Evolutionary conservation across 345 rosid species (phyloP).

Genomic region (Brassica carinata): DNA sequence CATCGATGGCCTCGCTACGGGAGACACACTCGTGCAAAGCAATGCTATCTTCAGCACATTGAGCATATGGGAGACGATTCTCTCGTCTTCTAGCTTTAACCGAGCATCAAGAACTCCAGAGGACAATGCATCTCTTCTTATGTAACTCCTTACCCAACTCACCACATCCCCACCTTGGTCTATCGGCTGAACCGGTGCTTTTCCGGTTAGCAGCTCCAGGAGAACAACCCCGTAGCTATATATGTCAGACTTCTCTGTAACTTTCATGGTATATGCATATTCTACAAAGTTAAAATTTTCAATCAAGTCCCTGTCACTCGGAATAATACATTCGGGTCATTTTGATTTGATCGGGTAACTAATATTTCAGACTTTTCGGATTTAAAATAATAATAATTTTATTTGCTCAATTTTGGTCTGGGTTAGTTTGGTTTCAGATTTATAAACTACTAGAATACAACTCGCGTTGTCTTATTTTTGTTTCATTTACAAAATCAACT

Average conservation of each 20-base stretch:
- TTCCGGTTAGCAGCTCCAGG: slow-evolving; percentile 73
- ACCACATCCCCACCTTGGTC: slow-evolving; percentile 93
- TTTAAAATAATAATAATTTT: too few species aligned
- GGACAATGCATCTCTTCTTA: slow-evolving; percentile 55
- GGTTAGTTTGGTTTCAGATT: background rate
- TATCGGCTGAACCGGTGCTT: slow-evolving; percentile 81
- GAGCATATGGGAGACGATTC: slow-evolving; percentile 63
- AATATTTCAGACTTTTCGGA: background rate
- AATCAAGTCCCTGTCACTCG: background rate
- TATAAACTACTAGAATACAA: too few species aligned
- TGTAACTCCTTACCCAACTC: slow-evolving; percentile 69
- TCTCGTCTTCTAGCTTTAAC: slow-evolving; percentile 56
- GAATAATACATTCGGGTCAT: background rate
- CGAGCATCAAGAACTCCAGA: slow-evolving; percentile 64
- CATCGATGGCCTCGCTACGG: slow-evolving; percentile 64
- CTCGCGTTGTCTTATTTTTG: too few species aligned
- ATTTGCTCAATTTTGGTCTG: background rate
- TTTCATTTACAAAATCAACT: too few species aligned
- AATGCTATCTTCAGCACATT: slow-evolving; percentile 73
- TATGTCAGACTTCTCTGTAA: slow-evolving; percentile 87
- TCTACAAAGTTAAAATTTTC: slow-evolving; percentile 54
- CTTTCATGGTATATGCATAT: slow-evolving; percentile 94
- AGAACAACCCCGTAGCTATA: slow-evolving; percentile 94
- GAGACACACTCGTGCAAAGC: slow-evolving; percentile 69
- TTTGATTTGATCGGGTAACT: background rate